Evolutionary conservation across 441 rosid species (phyloP), one percentile per base, ranked within the genome.

Genomic region (Adansonia madagascariensis): DNA sequence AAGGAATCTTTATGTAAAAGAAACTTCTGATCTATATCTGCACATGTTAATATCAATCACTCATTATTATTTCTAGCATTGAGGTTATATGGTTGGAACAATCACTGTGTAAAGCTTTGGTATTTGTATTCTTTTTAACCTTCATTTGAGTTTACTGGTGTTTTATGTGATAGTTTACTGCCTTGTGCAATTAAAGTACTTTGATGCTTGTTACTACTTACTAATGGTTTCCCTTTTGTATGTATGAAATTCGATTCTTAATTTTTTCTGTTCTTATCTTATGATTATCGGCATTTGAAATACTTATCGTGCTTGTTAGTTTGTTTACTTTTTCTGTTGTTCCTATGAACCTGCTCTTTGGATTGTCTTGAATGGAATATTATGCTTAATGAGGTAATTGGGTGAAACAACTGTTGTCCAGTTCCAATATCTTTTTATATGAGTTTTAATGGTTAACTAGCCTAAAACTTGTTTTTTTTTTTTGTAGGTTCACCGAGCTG

Each of bases 401-500:
- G 4, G 31, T 49, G n/a, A n/a, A 64, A 18, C 27, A 71, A 55
- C 17, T 17, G n/a, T 55, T 55, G 35, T 53, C 59, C 39, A 1
- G 20, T 47, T 56, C 18, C 50, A 4, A 12, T 74, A 31, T 8
- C 14, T 12, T 63, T 4, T 22, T 64, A 49, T 61, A 39, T 56
- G 31, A n/a, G 46, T 39, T 39, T 62, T 63, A 0, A 27, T 76
- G 75, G 39, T 56, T 43, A 8, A 7, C 53, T 66, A 24, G 65
- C 75, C 68, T 8, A 1, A 41, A 44, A 44, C 18, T 76, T 73
- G 46, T 60, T 60, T 44, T 44, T 63, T 20, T 15, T 55, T 47
- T 47, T 15, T 63, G 17, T 15, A 95, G 99, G 99, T 95, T 76
- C 98, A 95, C 75, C 87, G 75, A 81, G 99, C 95, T 75, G 94